These are phyloP conservation scores for Oryza australiensis DNA, from an alignment of 176 grass and related monocot genomes.

Conservation along the genomic window DNA sequence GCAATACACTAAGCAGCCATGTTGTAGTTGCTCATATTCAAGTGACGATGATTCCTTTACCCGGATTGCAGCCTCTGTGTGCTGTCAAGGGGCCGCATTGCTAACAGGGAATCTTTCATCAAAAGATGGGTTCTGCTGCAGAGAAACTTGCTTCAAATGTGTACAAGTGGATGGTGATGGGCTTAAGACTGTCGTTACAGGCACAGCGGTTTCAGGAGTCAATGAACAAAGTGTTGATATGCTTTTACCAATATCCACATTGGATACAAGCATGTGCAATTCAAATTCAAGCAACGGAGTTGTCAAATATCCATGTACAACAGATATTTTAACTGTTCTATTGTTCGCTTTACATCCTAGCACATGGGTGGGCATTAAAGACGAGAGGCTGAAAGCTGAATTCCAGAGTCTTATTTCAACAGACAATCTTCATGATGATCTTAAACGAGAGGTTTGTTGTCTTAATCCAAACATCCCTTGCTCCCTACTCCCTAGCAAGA, in stretches of 20 bases:
- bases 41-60: slow-evolving; percentile 38
- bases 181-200: slow-evolving; percentile 45
- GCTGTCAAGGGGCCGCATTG: slow-evolving; percentile 74
- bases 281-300: slow-evolving; percentile 25
- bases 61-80: slow-evolving; percentile 49
- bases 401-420: slow-evolving; percentile 65
- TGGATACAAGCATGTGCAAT: slow-evolving; percentile 10
- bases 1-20: slow-evolving; percentile 40
- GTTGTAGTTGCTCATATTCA: slow-evolving; percentile 28
- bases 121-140: slow-evolving; percentile 60
- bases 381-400: slow-evolving; percentile 54
- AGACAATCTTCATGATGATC: slow-evolving; percentile 55
- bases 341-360: slow-evolving; percentile 64
- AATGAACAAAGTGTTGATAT: slow-evolving; percentile 55
- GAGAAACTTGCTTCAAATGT: slow-evolving; percentile 55
- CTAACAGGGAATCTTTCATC: slow-evolving; percentile 47
- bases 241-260: slow-evolving; percentile 51
- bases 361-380: slow-evolving; percentile 54
- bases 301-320: slow-evolving; percentile 51
- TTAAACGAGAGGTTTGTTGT: slow-evolving; percentile 66
- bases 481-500: background rate
- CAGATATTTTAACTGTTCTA: slow-evolving; percentile 69
- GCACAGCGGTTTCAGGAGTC: slow-evolving; percentile 40
- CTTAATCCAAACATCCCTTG: slow-evolving; percentile 14
- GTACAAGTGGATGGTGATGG: slow-evolving; percentile 44